These are phyloP conservation scores for Avena eriantha DNA, from an alignment of 176 grass and related monocot genomes.

Conservation along the genomic window DNA sequence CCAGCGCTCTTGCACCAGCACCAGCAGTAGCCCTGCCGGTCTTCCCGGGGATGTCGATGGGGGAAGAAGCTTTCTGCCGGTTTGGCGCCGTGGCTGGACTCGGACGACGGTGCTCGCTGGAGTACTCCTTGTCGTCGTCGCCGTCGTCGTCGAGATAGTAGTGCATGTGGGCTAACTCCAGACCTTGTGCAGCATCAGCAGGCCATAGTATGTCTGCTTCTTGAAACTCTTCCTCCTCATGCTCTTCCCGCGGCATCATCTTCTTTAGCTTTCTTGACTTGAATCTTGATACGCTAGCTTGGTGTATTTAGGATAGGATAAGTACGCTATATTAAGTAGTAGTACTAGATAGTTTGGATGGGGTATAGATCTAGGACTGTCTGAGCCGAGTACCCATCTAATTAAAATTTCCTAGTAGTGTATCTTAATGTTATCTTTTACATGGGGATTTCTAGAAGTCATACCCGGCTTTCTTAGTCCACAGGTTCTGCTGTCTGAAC, in stretches of 20 bases:
- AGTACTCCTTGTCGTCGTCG: neutral
- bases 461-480: neutral
- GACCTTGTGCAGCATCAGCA: slow-evolving; percentile 27
- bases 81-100: neutral
- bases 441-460: neutral
- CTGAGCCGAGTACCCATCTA: neutral
- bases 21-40: neutral
- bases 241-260: slow-evolving; percentile 6
- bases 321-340: slow-evolving; percentile 21
- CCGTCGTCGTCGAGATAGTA: neutral
- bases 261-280: neutral
- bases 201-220: slow-evolving; percentile 58
- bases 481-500: neutral
- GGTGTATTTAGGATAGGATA: slow-evolving; percentile 38
- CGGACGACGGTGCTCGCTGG: neutral
- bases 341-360: neutral
- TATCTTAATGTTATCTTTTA: neutral
- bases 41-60: slow-evolving; percentile 53
- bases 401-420: neutral
- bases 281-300: neutral
- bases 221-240: slow-evolving; percentile 43
- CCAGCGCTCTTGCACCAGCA: neutral
- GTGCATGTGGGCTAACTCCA: neutral
- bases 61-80: slow-evolving; percentile 38
- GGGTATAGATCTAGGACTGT: neutral